Base-by-base conservation (phyloP, 1,139 yeast genomes). In the Yamadazyma siamensis region DNA sequence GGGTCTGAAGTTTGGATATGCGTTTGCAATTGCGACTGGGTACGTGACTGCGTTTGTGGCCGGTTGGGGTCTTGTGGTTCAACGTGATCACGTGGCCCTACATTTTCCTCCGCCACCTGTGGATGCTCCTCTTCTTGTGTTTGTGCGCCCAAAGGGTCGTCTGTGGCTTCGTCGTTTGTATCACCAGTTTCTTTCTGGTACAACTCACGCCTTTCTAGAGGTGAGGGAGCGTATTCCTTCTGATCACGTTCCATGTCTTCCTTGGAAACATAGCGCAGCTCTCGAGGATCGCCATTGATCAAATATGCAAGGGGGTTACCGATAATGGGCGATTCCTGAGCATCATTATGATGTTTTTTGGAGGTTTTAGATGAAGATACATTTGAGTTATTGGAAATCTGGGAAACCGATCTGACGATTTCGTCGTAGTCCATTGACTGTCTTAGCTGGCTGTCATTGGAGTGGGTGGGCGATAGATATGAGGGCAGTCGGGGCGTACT, bases 261-360 rank as follows among this genome's bases (percentile, higher is more conserved):
- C 2, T 58, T 61, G 22, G 40, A 36, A 1, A 35, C 35, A 32
- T 56, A 61, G 18, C 66, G 40, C 4, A 43, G 39, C 33, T 61
- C 65, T 17, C 44, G 34, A 13, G 43, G 46, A 34, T 60, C 65
- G 7, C 44, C 36, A 25, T 44, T 47, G n/a, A n/a, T n/a, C 28
- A 55, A 50, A 31, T 59, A 56, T 9, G 53, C 41, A 40, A 57
- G 49, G 0, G 67, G 47, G 32, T 62, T 62, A 1, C 55, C 49
- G 8, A 61, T 44, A 1, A 54, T 40, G 4, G 53, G 45, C 3
- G 55, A 40, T n/a, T 51, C 55, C 18, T 37, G 38, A 10, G 38
- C 11, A 6, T 14, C 18, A 10, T 11, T 15, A n/a, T n/a, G 6
- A 21, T 20, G 29, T 12, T 15, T 4, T 9, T n/a, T 19, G 21